Base-by-base conservation (phyloP, 2,329 filamentous ascomycete species). In the Daldinia sp. region DNA sequence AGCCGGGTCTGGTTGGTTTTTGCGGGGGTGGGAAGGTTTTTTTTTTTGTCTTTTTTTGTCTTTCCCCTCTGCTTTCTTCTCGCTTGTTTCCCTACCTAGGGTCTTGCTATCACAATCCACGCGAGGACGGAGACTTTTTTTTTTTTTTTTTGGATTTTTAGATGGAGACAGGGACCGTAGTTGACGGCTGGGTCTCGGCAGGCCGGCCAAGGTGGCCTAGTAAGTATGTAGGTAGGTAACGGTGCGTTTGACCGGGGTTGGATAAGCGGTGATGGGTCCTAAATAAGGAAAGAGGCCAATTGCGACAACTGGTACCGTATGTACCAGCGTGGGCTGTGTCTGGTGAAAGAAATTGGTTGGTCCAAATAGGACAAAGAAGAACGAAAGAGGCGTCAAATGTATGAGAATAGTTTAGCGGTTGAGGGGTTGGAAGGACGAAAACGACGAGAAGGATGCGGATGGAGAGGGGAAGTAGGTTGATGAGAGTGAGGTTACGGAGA, bases 381-480 rank as follows among this genome's bases (percentile, higher is more conserved):
- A 30, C 62, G 68, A 65, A 63, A 64, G 68, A 65, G 70, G 51
- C 61, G 52, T 67, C 67, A 70, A 72, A 51, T 43, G 58, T 51
- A 56, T 61, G 54, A 65, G 69, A 63, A 63, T 58, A 67, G 43
- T 54, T 61, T 41, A 41, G 35, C 25, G 54, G 55, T 58, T 57
- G 63, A 56, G 32, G 67, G 60, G 25, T n/a, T 56, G 66, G 68
- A 72, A 68, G 69, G 67, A 68, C 71, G 64, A 67, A 70, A 30
- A 47, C 68, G 65, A 68, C 62, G 66, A 73, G 43, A 25, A 34
- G 35, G 35, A 47, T 29, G 29, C 29, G 25, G 41, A 47, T 53
- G 59, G 58, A 61, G 71, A 70, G 69, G 68, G 62, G 57, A 62
- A 54, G 59, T 57, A 63, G 56, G 61, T 67, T 59, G 52, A 60